Conservation (phyloP, 2,329 filamentous ascomycete genomes). For the Hymenoscyphus linearis region DNA sequence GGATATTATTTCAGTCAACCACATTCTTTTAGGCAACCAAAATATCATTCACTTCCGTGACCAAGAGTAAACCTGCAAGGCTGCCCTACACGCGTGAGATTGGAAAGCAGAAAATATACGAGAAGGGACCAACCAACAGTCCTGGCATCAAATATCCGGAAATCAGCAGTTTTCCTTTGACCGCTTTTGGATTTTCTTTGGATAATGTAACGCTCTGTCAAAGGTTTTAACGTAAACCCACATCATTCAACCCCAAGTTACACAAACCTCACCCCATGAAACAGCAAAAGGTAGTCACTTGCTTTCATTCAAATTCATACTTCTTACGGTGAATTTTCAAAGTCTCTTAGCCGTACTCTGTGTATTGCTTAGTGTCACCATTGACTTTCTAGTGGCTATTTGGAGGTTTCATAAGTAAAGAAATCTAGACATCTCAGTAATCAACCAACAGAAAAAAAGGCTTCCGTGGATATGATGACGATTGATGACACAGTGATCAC, state of each 20-base stretch:
- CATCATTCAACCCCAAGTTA: background rate
- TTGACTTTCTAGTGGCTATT: background rate
- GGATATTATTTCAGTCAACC: background rate
- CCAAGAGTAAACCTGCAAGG: background rate
- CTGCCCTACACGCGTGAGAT: background rate
- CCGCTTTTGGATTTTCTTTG: background rate
- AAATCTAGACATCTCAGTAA: background rate
- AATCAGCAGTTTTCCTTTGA: background rate
- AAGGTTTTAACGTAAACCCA: background rate
- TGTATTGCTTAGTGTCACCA: background rate
- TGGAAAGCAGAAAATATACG: background rate
- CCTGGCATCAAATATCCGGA: background rate
- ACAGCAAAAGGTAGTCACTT: background rate
- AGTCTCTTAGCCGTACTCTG: background rate
- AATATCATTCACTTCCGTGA: background rate
- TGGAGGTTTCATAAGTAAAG: background rate
- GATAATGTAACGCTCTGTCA: background rate
- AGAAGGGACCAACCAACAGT: background rate
- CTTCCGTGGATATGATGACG: background rate
- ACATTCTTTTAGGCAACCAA: background rate
- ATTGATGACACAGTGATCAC: background rate
- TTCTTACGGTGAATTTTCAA: background rate
- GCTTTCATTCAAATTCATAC: background rate
- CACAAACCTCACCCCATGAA: background rate
- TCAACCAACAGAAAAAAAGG: background rate